Evolutionary conservation across 441 rosid species (phyloP).

Genomic region (Pelargonium myrrhifolium): DNA sequence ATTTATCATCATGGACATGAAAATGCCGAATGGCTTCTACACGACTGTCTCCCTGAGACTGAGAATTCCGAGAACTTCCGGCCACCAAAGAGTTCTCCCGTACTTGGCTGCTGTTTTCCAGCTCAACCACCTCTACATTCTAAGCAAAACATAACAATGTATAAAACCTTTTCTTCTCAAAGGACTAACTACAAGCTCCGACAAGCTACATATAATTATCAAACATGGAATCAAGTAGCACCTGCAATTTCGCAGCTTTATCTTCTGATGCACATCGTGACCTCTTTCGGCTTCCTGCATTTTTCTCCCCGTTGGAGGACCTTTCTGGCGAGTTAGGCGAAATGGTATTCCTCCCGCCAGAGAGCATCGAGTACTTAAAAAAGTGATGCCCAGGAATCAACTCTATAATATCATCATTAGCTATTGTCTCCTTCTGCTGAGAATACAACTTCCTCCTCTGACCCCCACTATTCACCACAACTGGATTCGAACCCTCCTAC

Average conservation of each 20-base stretch:
- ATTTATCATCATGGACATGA: conserved; percentile 34
- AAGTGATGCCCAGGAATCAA: conserved; percentile 77
- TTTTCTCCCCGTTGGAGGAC: conserved; percentile 17
- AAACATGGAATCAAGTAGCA: background rate
- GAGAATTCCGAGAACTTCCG: background rate
- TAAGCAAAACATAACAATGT: background rate
- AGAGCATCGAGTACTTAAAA: conserved; percentile 42
- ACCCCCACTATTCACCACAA: conserved; percentile 49
- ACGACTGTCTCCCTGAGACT: conserved; percentile 4
- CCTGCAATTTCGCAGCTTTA: conserved; percentile 7
- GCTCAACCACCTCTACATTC: conserved; percentile 18
- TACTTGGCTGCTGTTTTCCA: conserved; percentile 11
- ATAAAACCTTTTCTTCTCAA: background rate
- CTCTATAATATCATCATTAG: conserved; percentile 61
- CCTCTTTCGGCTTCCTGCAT: conserved; percentile 33
- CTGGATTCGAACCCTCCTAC: conserved; percentile 83
- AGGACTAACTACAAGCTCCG: no score
- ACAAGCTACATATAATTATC: no score
- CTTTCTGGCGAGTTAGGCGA: conserved; percentile 24
- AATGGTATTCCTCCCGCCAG: conserved; percentile 16
- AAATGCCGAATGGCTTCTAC: conserved; percentile 48
- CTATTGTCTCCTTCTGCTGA: conserved; percentile 35
- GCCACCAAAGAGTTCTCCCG: background rate
- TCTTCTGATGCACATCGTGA: conserved; percentile 28
- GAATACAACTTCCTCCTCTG: conserved; percentile 50